Conservation (phyloP, 306 rosid genomes). For the Betula pendula region DNA sequence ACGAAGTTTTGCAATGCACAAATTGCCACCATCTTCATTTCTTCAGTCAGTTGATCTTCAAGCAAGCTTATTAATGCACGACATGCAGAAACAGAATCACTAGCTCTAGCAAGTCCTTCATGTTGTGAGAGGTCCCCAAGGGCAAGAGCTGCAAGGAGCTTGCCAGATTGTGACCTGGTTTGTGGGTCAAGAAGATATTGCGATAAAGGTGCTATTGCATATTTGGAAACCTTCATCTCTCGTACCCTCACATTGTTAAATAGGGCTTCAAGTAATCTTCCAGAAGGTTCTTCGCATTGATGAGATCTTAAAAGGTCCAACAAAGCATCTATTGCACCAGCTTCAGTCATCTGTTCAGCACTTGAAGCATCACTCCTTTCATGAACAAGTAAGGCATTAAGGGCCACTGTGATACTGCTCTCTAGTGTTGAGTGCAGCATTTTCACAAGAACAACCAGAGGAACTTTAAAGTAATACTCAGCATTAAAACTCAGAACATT, state of each 20-base stretch:
- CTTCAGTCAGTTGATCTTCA: conserved; percentile 95
- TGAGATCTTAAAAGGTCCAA: conserved; percentile 90
- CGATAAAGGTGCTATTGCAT: conserved; percentile 90
- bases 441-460: conserved; percentile 92
- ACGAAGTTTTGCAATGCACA: conserved; percentile 97
- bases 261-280: conserved; percentile 80
- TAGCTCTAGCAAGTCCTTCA: conserved; percentile 80
- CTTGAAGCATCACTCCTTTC: conserved; percentile 75
- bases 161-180: conserved; percentile 79
- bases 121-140: conserved; percentile 93
- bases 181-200: conserved; percentile 92
- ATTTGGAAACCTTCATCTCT: conserved; percentile 86
- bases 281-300: conserved; percentile 90
- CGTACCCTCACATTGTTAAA: conserved; percentile 87
- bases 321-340: conserved; percentile 81
- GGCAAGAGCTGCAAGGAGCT: conserved; percentile 90
- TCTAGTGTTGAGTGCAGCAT: conserved; percentile 80
- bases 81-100: conserved; percentile 90
- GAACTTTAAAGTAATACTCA: conserved; percentile 86
- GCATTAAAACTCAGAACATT: conserved; percentile 71
- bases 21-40: conserved; percentile 88
- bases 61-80: conserved; percentile 90
- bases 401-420: conserved; percentile 74
- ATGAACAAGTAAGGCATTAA: conserved; percentile 71
- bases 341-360: conserved; percentile 90